Conservation (phyloP, 371 early-diverging fungal species). For the Rhizomucor pusillus region DNA sequence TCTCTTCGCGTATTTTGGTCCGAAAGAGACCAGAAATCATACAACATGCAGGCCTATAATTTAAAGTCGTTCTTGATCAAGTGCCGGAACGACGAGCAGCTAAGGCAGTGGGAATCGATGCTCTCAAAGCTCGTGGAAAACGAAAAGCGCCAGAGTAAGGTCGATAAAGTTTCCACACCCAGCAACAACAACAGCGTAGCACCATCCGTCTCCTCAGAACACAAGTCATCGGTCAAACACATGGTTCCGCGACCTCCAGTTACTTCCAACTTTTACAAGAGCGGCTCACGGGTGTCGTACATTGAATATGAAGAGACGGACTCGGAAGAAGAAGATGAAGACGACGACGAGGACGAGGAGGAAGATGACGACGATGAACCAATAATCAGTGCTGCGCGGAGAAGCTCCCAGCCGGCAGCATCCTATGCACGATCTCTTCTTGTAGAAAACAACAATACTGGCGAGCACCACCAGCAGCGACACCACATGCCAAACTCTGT, state of each 20-base stretch:
- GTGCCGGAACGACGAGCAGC: constrained; percentile 90
- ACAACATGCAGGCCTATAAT: constrained; percentile 38
- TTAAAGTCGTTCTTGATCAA: constrained; percentile 83
- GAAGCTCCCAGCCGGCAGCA: constrained; percentile 3
- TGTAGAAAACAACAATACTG: background rate
- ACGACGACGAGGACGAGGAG: constrained; percentile 21
- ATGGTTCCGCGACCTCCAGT: constrained; percentile 2
- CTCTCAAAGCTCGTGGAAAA: constrained; percentile 53
- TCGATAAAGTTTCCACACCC: constrained; percentile 9
- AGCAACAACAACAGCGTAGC: background rate
- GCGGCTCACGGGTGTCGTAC: background rate
- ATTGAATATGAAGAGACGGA: constrained; percentile 9
- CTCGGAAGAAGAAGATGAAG: constrained; percentile 25
- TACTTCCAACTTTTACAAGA: background rate
- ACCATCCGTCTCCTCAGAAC: background rate
- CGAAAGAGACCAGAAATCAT: constrained; percentile 20
- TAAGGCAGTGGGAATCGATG: constrained; percentile 79
- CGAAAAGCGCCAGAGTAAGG: constrained; percentile 16
- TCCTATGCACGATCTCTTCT: background rate
- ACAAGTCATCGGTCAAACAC: constrained; percentile 16
- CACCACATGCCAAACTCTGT: background rate
- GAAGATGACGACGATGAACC: background rate
- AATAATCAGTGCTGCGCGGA: constrained; percentile 5
- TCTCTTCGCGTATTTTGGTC: constrained; percentile 35
- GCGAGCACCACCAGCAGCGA: background rate